Evolutionary conservation across 2,329 filamentous ascomycete species (phyloP).

Genomic region (Talaromyces sp.): DNA sequence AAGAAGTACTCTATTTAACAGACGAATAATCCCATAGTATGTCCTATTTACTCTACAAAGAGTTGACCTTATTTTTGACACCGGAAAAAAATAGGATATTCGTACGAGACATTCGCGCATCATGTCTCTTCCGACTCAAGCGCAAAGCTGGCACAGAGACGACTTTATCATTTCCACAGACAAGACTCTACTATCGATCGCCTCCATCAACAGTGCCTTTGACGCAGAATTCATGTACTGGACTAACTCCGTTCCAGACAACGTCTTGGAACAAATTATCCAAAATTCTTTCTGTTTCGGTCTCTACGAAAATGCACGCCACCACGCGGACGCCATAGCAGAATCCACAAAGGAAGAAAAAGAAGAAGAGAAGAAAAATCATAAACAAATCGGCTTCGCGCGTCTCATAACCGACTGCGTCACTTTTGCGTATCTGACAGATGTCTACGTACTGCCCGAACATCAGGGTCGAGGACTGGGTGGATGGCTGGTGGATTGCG

Average conservation of each 20-base stretch:
- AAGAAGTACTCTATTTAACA: too few species aligned
- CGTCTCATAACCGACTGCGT: conserved; percentile 67
- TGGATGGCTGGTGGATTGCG: conserved; percentile 60
- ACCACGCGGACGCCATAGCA: background rate
- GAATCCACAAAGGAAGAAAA: too few species aligned
- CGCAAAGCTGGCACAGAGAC: conserved; percentile 25
- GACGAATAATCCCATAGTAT: background rate
- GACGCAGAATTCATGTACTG: conserved; percentile 59
- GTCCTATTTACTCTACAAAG: background rate
- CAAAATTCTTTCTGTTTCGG: conserved; percentile 59
- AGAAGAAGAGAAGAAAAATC: too few species aligned
- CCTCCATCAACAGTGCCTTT: conserved; percentile 55
- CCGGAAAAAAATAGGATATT: too few species aligned
- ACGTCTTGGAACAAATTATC: conserved; percentile 51
- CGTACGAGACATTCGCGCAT: too few species aligned
- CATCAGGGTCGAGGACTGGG: conserved; percentile 62
- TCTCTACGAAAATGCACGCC: conserved; percentile 43
- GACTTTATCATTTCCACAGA: conserved; percentile 62
- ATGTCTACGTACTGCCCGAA: conserved; percentile 61
- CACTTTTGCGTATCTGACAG: conserved; percentile 66
- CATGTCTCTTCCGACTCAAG: background rate
- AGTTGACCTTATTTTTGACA: too few species aligned
- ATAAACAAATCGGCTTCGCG: conserved; percentile 54
- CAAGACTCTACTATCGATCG: conserved; percentile 52
- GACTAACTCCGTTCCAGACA: conserved; percentile 52